phyloP scores from a whole-genome alignment of 345 rosid genomes.

The Eucalyptus regnans region DNA sequence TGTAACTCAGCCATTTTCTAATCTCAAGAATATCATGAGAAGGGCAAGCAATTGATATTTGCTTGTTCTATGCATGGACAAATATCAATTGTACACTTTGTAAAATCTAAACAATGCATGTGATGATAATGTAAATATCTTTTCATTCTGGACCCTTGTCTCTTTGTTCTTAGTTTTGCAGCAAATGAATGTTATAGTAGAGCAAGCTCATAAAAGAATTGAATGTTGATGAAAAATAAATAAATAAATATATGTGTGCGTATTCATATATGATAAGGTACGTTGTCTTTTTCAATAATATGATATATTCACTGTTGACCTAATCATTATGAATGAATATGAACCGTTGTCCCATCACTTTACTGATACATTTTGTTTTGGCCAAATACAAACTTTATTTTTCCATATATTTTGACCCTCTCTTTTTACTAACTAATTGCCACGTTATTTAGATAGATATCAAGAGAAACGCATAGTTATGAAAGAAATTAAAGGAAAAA shows the following conservation, averaged over 20 bases:
- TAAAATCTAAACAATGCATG: background rate
- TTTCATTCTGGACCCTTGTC: background rate
- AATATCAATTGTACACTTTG: background rate
- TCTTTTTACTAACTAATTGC: background rate
- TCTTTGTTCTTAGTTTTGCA: background rate
- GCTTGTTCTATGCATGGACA: background rate
- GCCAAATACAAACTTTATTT: background rate
- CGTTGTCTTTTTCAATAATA: background rate
- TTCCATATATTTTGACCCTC: background rate
- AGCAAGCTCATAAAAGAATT: background rate
- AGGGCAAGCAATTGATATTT: background rate
- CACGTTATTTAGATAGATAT: background rate
- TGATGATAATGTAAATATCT: background rate
- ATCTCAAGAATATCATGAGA: background rate
- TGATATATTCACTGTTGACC: background rate
- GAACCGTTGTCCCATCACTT: background rate
- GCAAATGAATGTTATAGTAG: background rate
- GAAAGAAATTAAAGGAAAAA: background rate
- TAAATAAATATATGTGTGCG: background rate
- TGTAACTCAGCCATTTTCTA: background rate
- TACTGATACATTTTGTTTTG: background rate
- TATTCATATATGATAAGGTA: background rate
- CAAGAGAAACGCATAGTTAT: background rate
- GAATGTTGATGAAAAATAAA: background rate
- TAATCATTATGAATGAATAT: background rate